Evolutionary conservation across 169 alveolate genomes (phyloP).

Genomic region (Plasmodium adleri): DNA sequence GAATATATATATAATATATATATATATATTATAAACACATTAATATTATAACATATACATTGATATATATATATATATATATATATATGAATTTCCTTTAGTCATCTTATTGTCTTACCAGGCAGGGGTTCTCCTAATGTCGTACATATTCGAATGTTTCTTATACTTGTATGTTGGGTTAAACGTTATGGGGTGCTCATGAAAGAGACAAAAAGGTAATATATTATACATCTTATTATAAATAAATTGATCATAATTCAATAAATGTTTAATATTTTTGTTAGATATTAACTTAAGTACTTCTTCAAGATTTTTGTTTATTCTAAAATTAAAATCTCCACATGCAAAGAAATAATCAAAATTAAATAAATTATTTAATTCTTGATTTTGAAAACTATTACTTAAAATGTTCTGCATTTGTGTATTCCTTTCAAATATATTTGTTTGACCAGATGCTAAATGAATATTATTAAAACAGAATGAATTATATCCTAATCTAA

Average conservation of each 20-base stretch:
- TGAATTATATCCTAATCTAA: constrained; percentile 79
- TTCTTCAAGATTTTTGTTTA: constrained; percentile 67
- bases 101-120: constrained; percentile 13
- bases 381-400: constrained; percentile 80
- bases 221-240: constrained; percentile 65
- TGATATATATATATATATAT: neutral
- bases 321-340: constrained; percentile 78
- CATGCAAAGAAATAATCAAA: constrained; percentile 79
- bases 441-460: constrained; percentile 88
- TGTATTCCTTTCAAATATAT: constrained; percentile 85
- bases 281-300: constrained; percentile 47
- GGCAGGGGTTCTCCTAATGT: constrained; percentile 71
- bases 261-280: constrained; percentile 28
- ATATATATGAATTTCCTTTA: neutral
- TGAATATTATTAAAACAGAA: constrained; percentile 89
- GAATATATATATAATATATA: neutral
- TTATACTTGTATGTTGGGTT: constrained; percentile 75
- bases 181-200: constrained; percentile 55
- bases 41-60: neutral
- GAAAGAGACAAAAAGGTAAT: constrained; percentile 63
- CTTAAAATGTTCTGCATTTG: constrained; percentile 83
- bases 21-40: neutral
- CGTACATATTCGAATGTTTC: constrained; percentile 71
- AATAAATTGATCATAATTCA: constrained; percentile 66
- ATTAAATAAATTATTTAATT: constrained; percentile 76